Base-by-base conservation (phyloP, 805 yeast genomes). In the Brettanomyces bruxellensis region DNA sequence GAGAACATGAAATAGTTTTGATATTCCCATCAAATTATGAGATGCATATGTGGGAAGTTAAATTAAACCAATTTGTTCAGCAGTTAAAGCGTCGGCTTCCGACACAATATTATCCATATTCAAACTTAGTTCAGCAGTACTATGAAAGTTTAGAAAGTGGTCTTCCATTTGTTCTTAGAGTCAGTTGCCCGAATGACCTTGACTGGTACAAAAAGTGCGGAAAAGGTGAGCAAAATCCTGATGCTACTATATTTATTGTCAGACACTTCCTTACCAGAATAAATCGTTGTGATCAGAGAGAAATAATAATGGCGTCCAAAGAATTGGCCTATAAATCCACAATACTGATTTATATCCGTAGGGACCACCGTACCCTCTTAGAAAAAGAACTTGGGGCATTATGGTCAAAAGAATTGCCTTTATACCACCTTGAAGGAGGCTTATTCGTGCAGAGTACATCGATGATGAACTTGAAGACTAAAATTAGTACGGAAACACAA, bases 1-100 rank as follows among this genome's bases (percentile, higher is more conserved):
- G 62, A 37, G 58, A 71, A 1, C 72, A 65, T 55, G 86, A 80
- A 56, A 40, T 79, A 1, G 51, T 74, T 25, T 54, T 74, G 8
- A 45, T 69, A 4, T 60, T 67, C 12, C 49, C 61, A 0, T 55
- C 62, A 38, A 45, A 49, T 4, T 25, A 45, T 3, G 84, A 78
- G 48, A 55, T 52, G 38, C 38, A 47, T 0, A 46, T 64, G 0
- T 80, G 85, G 85, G 45, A 48, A 8, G 66, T 67, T 34, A 53
- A 62, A 7, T 35, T 61, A 3, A 48, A 39, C 5, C 14, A 44
- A 8, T 37, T 34, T 23, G 8, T 47, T 1, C 40, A 45, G 3
- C 49, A 45, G 35, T 51, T 56, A 46, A 38, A 52, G 38, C 59
- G 62, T 46, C 70, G 69, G 1, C 67, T 69, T 3, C 64, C 65